Evolutionary conservation across 2,329 filamentous ascomycete genomes (phyloP), one percentile per base, ranked within the genome.

Genomic region (Penicillium sp.): DNA sequence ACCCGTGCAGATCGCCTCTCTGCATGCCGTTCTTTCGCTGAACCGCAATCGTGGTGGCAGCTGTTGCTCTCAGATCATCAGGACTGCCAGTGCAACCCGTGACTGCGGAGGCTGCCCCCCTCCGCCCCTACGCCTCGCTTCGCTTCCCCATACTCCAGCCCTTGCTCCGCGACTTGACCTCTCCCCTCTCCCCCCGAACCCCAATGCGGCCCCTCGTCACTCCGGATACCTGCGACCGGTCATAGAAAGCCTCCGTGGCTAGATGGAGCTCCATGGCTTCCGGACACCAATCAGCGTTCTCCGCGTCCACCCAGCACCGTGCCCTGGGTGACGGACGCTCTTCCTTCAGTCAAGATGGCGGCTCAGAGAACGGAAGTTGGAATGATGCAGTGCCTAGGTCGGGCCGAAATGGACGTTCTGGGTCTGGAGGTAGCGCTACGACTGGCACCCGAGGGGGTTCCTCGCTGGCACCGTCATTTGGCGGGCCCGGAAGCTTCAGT

Each of bases 401-500:
- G 18, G 68, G 64, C 29, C 62, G 72, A 52, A 70, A 71, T 61
- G 66, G 75, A 55, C 78, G 83, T 45, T 83, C 83, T n/a, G 70
- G 80, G 40, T 84, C 84, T 34, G 76, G 78, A 49, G 74, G 79
- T 54, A 78, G 79, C 66, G 79, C 84, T 62, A 86, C 84, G 49
- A 88, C 85, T 69, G 84, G 81, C 42, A 83, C 86, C 15, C 84
- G 89, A 46, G 84, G 56, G 32, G 60, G 50, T 39, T 65, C 85
- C 57, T 90, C 88, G 42, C 80, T 91, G 65, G 87, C 86, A 55
- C 84, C 88, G 12, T 85, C 86, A 29, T 80, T 85, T 49, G 85
- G 83, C 21, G 87, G 87, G 1, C 84, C 83, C 3, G 92, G 92
- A 36, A 96, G 91, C 77, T 97, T 97, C 78, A 95, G 87, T 64